A percentile compares a stretch with the other conserved stretches of the same genome.
phyloP scores from a whole-genome alignment of 306 rosid genomes.

The Fragaria ananassa region DNA sequence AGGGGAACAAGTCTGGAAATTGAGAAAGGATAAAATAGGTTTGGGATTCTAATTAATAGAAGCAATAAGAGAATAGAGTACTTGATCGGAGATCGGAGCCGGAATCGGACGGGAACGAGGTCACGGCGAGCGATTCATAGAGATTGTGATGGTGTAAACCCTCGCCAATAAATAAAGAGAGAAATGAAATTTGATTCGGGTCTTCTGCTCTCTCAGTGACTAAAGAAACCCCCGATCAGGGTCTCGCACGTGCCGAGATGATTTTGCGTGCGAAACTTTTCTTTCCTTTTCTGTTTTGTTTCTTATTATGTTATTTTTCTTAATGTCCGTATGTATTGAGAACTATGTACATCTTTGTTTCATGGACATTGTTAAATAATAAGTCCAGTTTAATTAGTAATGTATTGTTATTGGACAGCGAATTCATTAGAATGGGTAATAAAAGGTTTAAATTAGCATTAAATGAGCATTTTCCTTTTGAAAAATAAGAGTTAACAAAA shows the following conservation, averaged over 20 bases:
- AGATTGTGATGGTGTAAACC: background rate
- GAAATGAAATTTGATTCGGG: slow-evolving; percentile 2
- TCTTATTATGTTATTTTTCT: too few relatives aligned
- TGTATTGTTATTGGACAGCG: too few relatives aligned
- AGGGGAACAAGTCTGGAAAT: background rate
- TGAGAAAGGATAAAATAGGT: background rate
- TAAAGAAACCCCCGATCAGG: background rate
- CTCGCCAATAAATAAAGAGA: background rate
- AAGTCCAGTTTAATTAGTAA: too few relatives aligned
- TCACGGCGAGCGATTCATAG: slow-evolving; percentile 21
- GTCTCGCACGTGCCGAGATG: background rate
- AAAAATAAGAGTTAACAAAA: too few relatives aligned
- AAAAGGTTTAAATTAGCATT: too few relatives aligned
- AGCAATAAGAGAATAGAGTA: slow-evolving; percentile 6
- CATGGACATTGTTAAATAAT: too few relatives aligned
- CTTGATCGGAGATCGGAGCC: slow-evolving; percentile 37
- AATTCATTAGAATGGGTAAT: too few relatives aligned
- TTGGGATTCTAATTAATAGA: background rate
- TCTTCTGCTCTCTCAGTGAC: background rate
- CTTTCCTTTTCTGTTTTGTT: too few relatives aligned
- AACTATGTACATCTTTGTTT: too few relatives aligned
- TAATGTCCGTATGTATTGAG: too few relatives aligned
- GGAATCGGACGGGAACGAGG: slow-evolving; percentile 12
- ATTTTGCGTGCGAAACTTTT: background rate
- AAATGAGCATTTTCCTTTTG: too few relatives aligned